These are phyloP conservation scores for Strobilomyces echinocephalus DNA, from an alignment of 768 basidiomycete genomes.

Conservation along the genomic window DNA sequence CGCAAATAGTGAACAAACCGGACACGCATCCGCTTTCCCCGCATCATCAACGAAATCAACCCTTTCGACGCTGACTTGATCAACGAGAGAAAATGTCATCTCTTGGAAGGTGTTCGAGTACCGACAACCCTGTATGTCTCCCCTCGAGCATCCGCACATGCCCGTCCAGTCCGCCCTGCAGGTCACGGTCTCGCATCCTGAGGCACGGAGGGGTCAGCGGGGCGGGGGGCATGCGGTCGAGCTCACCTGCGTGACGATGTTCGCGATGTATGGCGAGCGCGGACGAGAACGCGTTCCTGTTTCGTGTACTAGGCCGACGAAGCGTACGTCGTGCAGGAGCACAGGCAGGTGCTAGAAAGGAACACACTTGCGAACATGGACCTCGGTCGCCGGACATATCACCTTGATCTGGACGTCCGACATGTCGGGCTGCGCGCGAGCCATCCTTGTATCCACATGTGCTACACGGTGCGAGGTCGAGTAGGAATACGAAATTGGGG, in stretches of 20 bases:
- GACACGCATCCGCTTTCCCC: neutral
- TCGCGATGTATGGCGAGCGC: conserved; percentile 68
- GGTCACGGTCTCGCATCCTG: conserved; percentile 87
- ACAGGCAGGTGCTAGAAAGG: too few species aligned
- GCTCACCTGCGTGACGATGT: conserved; percentile 68
- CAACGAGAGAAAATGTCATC: neutral
- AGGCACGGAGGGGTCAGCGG: neutral
- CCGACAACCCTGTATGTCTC: conserved; percentile 50
- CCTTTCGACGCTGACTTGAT: neutral
- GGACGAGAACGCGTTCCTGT: conserved; percentile 68
- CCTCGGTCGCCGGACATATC: conserved; percentile 84
- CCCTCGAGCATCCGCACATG: conserved; percentile 66
- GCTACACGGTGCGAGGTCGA: neutral
- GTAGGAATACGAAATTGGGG: neutral
- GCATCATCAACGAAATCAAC: conserved; percentile 1
- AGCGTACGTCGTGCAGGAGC: too few species aligned
- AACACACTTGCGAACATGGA: conserved; percentile 88
- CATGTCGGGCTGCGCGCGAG: conserved; percentile 31
- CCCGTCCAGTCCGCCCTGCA: conserved; percentile 34
- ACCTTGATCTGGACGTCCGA: conserved; percentile 81
- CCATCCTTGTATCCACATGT: conserved; percentile 68
- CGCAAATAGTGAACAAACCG: neutral
- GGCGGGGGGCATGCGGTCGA: too few species aligned
- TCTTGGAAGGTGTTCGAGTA: conserved; percentile 22
- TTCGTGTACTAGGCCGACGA: conserved; percentile 45